Conservation (phyloP, 1,139 yeast species). For the Candida sp. region DNA sequence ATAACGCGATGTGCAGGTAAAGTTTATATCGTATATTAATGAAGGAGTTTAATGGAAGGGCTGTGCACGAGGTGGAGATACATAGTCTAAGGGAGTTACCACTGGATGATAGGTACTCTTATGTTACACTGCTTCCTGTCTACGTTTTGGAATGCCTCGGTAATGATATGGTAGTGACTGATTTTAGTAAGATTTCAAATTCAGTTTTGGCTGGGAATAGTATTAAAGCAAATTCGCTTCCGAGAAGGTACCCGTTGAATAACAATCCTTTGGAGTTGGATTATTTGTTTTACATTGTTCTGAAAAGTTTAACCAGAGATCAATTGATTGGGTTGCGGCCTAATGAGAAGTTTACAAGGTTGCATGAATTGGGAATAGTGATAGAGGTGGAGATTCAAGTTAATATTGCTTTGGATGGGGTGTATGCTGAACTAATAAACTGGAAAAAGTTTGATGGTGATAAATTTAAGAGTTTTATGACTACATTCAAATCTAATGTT, state of each 20-base stretch:
- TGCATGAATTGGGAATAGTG: not conserved
- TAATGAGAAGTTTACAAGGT: not conserved
- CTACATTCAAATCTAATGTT: not conserved
- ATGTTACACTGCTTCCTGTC: not conserved
- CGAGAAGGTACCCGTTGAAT: not conserved
- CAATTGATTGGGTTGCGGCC: not conserved
- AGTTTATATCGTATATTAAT: not conserved
- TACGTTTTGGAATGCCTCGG: not conserved
- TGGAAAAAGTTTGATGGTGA: not conserved
- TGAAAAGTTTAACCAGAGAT: not conserved
- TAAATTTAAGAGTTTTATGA: not conserved
- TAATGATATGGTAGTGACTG: constrained; percentile 1
- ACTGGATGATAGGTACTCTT: not conserved
- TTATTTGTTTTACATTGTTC: constrained; percentile 1
- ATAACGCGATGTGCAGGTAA: not conserved
- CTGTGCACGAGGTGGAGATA: not conserved
- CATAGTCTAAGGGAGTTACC: not conserved
- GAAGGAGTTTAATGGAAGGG: constrained; percentile 1
- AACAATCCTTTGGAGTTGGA: not conserved
- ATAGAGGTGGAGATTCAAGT: not conserved
- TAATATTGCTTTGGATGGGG: constrained; percentile 1
- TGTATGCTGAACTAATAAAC: constrained; percentile 1
- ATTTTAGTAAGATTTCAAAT: constrained; percentile 1
- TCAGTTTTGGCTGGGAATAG: constrained; percentile 2
- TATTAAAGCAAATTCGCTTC: constrained; percentile 1